Evolutionary conservation across 441 rosid genomes (phyloP).

Genomic region (Eutrema salsugineum): DNA sequence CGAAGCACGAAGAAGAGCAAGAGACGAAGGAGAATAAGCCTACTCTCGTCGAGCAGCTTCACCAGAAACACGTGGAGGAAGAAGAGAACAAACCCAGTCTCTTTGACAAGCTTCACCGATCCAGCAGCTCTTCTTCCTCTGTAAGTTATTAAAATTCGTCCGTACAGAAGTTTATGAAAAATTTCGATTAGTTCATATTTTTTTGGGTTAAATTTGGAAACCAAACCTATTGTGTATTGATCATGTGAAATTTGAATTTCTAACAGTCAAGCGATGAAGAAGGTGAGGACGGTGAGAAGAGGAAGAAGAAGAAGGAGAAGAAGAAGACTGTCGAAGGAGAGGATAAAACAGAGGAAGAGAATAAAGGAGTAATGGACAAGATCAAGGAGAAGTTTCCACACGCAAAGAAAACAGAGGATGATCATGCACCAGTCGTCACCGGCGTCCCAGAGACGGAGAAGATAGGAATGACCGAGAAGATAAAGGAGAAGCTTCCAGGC

Average conservation of each 20-base stretch:
- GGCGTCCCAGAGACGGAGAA: conserved; percentile 26
- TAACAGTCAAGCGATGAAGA: conserved; percentile 83
- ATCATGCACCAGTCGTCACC: background rate
- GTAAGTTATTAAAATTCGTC: conserved; percentile 43
- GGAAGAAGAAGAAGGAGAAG: conserved; percentile 37
- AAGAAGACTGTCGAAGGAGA: conserved; percentile 43
- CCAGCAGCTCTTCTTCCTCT: conserved; percentile 76
- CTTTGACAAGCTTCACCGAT: conserved; percentile 61
- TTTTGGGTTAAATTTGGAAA: background rate
- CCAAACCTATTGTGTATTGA: background rate
- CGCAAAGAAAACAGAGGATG: conserved; percentile 37
- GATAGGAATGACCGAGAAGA: conserved; percentile 44
- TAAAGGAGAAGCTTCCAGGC: conserved; percentile 78
- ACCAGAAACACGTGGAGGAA: conserved; percentile 21
- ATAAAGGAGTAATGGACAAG: conserved; percentile 53
- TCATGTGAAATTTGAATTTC: background rate
- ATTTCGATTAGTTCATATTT: background rate
- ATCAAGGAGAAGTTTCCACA: conserved; percentile 72
- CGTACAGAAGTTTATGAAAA: background rate
- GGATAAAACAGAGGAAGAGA: conserved; percentile 52
- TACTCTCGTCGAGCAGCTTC: conserved; percentile 24
- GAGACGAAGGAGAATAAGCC: conserved; percentile 5
- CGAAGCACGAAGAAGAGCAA: conserved; percentile 20
- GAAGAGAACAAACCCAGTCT: conserved; percentile 47
- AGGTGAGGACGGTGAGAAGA: conserved; percentile 40